Evolutionary conservation across 345 rosid species (phyloP), one percentile per base, ranked within the genome.

Genomic region (Eucalyptus camaldulensis): DNA sequence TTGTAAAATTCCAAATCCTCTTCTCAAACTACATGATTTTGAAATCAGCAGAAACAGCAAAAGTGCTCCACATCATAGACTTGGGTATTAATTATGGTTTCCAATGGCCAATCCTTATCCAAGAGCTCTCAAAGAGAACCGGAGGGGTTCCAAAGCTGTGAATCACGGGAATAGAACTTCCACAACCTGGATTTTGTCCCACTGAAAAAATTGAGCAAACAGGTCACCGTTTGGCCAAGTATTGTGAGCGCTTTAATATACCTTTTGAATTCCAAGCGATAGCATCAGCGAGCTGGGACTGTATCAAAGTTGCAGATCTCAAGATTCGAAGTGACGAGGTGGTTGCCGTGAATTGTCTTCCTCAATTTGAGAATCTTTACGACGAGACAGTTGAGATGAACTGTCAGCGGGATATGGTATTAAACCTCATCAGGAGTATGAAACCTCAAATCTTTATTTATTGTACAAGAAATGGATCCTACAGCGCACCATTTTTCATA

Each of bases 201-300:
- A 88, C 88, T 88, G 89, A n/a, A 88, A 85, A 87, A 88, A 91
- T 80, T 72, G 45, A 95, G 90, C 93, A 58, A 90, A 95, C 98
- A 8, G 99, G 99, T 50, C 93, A 94, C 37, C 94, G 97, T 69
- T 89, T 98, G 51, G 92, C 93, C 31, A 93, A 91, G 80, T 96
- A 97, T 89, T 98, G 99, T 49, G 90, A 95, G 88, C 94, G 95
- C 60, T 96, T 96, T 87, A 90, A 92, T 11, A 94, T 98, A 80
- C 97, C 97, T 3, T 97, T 98, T 15, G 97, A 97, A 87, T 98
- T 94, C 92, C 95, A 93, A 87, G 91, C 92, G 2, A 90, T 97
- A 21, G 93, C 97, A 15, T 90, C 96, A 8, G 93, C 91, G 90
- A 92, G 95, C 69, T 96, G 99, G 99, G 99, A 95, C 89, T 93